phyloP scores from a whole-genome alignment of 2,329 filamentous ascomycete genomes.

The Hortaea werneckii region DNA sequence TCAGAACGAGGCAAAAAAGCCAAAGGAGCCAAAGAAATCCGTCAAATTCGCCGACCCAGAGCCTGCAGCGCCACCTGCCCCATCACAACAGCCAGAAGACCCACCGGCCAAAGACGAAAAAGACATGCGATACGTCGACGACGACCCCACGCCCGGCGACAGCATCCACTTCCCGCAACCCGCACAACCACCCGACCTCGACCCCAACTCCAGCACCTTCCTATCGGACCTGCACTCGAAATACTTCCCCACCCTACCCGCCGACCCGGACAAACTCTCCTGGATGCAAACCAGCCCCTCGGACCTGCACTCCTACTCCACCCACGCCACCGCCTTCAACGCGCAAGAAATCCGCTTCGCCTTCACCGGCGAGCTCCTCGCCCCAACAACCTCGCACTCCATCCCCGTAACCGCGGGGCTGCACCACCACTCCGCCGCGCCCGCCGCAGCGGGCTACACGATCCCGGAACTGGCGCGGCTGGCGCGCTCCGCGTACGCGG shows the following conservation, averaged over 20 bases:
- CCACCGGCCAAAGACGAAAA: background rate
- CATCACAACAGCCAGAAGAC: background rate
- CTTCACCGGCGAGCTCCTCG: constrained; percentile 69
- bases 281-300: constrained; percentile 68
- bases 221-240: constrained; percentile 75
- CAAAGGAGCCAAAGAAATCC: constrained; percentile 10
- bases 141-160: background rate
- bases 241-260: constrained; percentile 82
- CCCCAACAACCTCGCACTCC: constrained; percentile 61
- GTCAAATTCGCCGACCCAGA: constrained; percentile 15
- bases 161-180: constrained; percentile 50
- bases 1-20: background rate
- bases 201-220: constrained; percentile 75
- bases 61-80: background rate
- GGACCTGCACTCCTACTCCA: constrained; percentile 64
- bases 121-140: background rate
- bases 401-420: constrained; percentile 71
- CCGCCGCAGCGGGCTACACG: constrained; percentile 90
- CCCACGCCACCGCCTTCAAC: constrained; percentile 59
- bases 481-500: constrained; percentile 69
- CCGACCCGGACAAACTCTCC: constrained; percentile 73
- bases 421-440: constrained; percentile 87
- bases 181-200: constrained; percentile 56
- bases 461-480: constrained; percentile 75
- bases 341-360: constrained; percentile 77